Evolutionary conservation across 768 basidiomycete genomes (phyloP), one percentile per base, ranked within the genome.

Genomic region (Grammothele lineata): DNA sequence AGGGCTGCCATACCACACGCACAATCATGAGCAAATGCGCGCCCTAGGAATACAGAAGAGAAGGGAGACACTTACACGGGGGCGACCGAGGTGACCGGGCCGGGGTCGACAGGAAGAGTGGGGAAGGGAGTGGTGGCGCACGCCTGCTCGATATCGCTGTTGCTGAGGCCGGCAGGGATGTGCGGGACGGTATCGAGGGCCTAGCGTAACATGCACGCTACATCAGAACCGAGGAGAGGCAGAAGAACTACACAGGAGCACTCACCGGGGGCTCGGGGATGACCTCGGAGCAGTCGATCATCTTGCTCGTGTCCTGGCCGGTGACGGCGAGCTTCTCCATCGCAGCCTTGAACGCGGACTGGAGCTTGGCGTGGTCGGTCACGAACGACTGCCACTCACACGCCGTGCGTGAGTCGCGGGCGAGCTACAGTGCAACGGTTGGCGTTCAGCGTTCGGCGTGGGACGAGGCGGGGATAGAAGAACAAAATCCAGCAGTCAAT

Each of bases 371-470:
- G 40, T 60, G 59, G 48, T 60, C 41, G 47, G 44, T 54, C 37
- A 56, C 59, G 46, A 63, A 59, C 5, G 55, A 55, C 47, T 63
- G 61, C 60, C 60, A 63, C 32, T 57, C 55, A 49, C 61, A 63
- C 33, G 61, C 60, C 27, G 62, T 63, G 22, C 60, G 49, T n/a
- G 56, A 43, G 49, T 63, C 62, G n/a, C 62, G 62, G 15, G 62
- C 60, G 24, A 63, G 24, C 36, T 53, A 24, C 3, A 42, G 14
- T n/a, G 22, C n/a, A 17, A 8, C n/a, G 15, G 37, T 4, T 37
- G 10, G n/a, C 2, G 22, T 17, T 41, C 21, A 36, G n/a, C 27
- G 15, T 27, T 4, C 6, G n/a, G 5, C 5, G 5, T 17, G 3
- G 17, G 18, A 9, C 18, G 21, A 12, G 23, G n/a, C n/a, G n/a